phyloP scores from a whole-genome alignment of 805 yeast genomes.

The Schwanniomyces vanrijiae region DNA sequence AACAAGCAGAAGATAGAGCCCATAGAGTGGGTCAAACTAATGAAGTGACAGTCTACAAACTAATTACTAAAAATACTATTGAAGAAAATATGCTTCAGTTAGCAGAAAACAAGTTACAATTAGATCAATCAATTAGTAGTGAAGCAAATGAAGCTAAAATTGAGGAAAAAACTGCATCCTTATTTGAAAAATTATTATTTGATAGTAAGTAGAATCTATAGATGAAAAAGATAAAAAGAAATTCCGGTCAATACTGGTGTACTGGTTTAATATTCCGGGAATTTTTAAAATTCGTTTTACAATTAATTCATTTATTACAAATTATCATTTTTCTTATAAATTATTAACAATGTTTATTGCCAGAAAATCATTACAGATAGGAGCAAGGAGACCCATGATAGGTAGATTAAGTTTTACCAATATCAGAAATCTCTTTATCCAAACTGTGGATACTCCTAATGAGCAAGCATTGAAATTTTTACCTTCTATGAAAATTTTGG shows the following conservation, averaged over 20 bases:
- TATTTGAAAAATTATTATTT: conserved; percentile 51
- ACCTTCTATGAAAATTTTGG: conserved; percentile 69
- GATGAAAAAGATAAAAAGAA: conserved; percentile 8
- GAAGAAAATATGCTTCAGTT: conserved; percentile 86
- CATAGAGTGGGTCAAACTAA: conserved; percentile 95
- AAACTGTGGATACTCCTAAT: conserved; percentile 84
- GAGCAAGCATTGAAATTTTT: conserved; percentile 82
- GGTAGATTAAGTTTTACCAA: background rate
- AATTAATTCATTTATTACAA: background rate
- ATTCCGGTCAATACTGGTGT: background rate
- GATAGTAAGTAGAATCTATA: conserved; percentile 10
- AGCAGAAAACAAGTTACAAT: conserved; percentile 87
- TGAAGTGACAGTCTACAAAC: conserved; percentile 75
- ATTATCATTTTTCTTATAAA: background rate
- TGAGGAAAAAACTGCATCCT: conserved; percentile 54
- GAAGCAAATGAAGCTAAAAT: conserved; percentile 38
- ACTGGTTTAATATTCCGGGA: background rate
- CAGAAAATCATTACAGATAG: background rate
- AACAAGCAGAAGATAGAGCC: conserved; percentile 98
- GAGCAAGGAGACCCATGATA: background rate
- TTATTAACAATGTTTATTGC: background rate
- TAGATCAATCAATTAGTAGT: conserved; percentile 65
- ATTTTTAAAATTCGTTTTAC: background rate
- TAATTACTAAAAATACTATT: conserved; percentile 72
- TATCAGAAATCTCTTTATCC: conserved; percentile 54